Evolutionary conservation across 1,284 basidiomycete species (phyloP).

Genomic region (Exobasidium cylindrosporum): DNA sequence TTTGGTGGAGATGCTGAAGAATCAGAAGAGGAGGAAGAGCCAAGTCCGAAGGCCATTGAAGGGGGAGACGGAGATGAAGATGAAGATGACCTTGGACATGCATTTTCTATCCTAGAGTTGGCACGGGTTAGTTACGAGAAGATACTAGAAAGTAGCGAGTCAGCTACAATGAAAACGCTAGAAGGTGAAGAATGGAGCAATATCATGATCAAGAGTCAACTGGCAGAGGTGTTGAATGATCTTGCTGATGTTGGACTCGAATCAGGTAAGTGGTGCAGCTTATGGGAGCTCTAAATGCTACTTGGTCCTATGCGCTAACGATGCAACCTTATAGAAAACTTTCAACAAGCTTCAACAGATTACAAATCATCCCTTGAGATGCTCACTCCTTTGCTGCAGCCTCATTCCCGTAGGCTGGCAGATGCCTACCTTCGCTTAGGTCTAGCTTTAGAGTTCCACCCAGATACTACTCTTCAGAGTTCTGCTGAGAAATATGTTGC

Average conservation of each 20-base stretch:
- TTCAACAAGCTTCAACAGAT: conserved; percentile 48
- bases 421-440: conserved; percentile 51
- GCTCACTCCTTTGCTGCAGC: conserved; percentile 35
- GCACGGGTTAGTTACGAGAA: conserved; percentile 47
- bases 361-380: conserved; percentile 37
- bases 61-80: conserved; percentile 34
- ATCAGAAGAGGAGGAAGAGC: conserved; percentile 33
- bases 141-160: conserved; percentile 20
- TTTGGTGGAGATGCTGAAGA: conserved; percentile 47
- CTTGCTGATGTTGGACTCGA: conserved; percentile 53
- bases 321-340: conserved; percentile 47
- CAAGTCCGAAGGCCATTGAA: conserved; percentile 3
- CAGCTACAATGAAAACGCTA: conserved; percentile 27
- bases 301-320: neutral
- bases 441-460: conserved; percentile 52
- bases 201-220: conserved; percentile 31
- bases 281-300: too few relatives aligned
- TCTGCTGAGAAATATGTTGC: conserved; percentile 38
- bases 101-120: conserved; percentile 49
- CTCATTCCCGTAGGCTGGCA: conserved; percentile 47
- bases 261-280: conserved; percentile 23
- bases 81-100: conserved; percentile 45
- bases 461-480: conserved; percentile 29
- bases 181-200: conserved; percentile 33
- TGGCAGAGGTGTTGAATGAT: conserved; percentile 52